Conservation (phyloP, 129 eudicot genomes). For the Flaveria robusta region DNA sequence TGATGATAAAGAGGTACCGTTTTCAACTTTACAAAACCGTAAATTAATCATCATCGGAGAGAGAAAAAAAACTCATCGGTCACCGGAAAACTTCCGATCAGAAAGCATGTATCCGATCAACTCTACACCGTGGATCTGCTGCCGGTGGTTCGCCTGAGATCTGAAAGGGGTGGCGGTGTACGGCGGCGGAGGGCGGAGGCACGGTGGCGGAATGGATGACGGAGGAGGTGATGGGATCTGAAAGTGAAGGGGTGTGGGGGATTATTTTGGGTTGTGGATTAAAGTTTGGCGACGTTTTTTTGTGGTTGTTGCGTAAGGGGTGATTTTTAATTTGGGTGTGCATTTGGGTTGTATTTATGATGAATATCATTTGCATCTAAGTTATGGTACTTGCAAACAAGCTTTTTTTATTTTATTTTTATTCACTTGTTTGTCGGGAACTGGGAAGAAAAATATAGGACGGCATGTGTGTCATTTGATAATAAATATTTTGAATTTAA, state of each 20-base stretch:
- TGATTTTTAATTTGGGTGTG: conserved; percentile 1
- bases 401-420: neutral
- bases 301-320: conserved; percentile 33
- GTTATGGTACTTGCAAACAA: neutral
- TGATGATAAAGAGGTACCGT: conserved; percentile 4
- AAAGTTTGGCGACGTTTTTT: neutral
- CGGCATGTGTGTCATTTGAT: too few species aligned
- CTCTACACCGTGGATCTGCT: conserved; percentile 7
- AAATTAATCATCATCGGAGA: conserved; percentile 20
- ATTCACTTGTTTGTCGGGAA: neutral
- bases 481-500: too few species aligned
- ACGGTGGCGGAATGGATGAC: neutral
- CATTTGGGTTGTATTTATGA: conserved; percentile 5
- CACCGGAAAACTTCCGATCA: conserved; percentile 28
- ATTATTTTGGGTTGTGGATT: conserved; percentile 31
- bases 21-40: conserved; percentile 13
- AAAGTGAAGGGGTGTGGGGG: conserved; percentile 12
- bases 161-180: neutral
- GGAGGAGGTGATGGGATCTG: conserved; percentile 32
- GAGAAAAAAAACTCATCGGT: neutral
- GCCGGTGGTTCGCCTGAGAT: neutral
- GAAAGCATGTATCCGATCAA: neutral
- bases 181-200: neutral
- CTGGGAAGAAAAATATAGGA: neutral
- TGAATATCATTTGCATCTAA: neutral